Percentiles rank a stretch among this genome's conserved stretches.
phyloP scores from a whole-genome alignment of 768 basidiomycete species.

The Agaricus blazei region DNA sequence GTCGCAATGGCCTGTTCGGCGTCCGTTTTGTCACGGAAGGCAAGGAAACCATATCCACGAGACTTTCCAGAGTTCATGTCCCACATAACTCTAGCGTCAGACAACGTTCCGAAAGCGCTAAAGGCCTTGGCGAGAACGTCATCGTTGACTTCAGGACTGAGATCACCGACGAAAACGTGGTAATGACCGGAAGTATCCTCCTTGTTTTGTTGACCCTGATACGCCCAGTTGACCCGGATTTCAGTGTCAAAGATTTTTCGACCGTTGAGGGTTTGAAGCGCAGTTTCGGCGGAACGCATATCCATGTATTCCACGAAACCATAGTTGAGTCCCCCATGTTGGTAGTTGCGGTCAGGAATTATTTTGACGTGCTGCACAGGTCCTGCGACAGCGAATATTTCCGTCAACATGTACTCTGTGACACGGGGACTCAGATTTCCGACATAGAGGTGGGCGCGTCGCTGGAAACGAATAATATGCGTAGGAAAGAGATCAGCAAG shows the following conservation, averaged over 20 bases:
- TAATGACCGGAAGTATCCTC: constrained; percentile 97
- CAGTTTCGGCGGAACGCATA: constrained; percentile 98
- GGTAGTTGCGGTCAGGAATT: constrained; percentile 98
- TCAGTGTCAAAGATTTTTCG: constrained; percentile 99
- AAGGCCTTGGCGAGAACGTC: constrained; percentile 96
- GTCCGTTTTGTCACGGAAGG: constrained; percentile 98
- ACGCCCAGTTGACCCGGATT: constrained; percentile 99
- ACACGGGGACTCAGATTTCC: constrained; percentile 97
- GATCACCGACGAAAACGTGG: constrained; percentile 99
- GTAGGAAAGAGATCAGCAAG: constrained; percentile 15
- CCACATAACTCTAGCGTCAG: constrained; percentile 99
- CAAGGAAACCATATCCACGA: constrained; percentile 96
- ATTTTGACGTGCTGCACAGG: constrained; percentile 99
- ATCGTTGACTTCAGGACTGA: constrained; percentile 98
- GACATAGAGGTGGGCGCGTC: constrained; percentile 96
- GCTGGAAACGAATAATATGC: constrained; percentile 35
- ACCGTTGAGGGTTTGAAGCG: constrained; percentile 96
- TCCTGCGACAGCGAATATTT: constrained; percentile 95
- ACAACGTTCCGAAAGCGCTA: constrained; percentile 92
- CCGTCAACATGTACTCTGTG: constrained; percentile 98
- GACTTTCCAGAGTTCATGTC: constrained; percentile 99
- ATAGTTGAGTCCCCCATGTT: constrained; percentile 98
- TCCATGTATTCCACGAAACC: constrained; percentile 99
- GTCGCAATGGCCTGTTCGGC: constrained; percentile 99
- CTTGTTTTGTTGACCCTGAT: constrained; percentile 97